phyloP scores from a whole-genome alignment of 306 rosid species.

The Malus domestica region ASM211411v1 NC_041792.1:24149907-24150406 shows the following conservation, averaged over 20 bases:
- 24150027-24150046: slow-evolving; percentile 80
- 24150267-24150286: slow-evolving; percentile 47
- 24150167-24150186: not conserved
- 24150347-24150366: slow-evolving; percentile 37
- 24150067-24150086: slow-evolving; percentile 70
- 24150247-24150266: slow-evolving; percentile 75
- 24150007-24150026: slow-evolving; percentile 52
- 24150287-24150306: not conserved
- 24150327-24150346: not conserved
- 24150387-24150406: slow-evolving; percentile 92
- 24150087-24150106: slow-evolving; percentile 62
- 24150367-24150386: slow-evolving; percentile 89
- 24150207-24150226: slow-evolving; percentile 57
- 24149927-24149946: no score
- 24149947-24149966: not conserved
- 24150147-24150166: not conserved
- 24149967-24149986: not conserved
- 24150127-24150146: not conserved
- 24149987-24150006: slow-evolving; percentile 59
- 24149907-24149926: slow-evolving; percentile 21
- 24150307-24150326: not conserved
- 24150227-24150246: slow-evolving; percentile 89
- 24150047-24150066: slow-evolving; percentile 57
- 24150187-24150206: not conserved
- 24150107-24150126: slow-evolving; percentile 46